These are phyloP conservation scores for Farysia itapuensis DNA, from an alignment of 1,284 basidiomycete genomes.

Conservation along the genomic window DNA sequence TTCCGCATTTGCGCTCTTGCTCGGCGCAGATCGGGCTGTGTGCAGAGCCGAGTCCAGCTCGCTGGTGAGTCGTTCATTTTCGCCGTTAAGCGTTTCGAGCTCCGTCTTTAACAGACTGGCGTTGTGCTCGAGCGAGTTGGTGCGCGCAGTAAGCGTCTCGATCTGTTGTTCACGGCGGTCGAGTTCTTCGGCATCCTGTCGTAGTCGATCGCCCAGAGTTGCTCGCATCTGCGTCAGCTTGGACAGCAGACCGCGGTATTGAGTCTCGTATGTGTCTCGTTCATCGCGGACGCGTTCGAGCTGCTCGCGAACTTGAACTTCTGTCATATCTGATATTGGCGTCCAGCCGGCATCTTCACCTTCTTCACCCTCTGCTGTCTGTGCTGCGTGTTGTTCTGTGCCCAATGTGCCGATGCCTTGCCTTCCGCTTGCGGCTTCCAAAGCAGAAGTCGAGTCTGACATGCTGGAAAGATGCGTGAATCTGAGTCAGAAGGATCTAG, in stretches of 20 bases:
- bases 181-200: constrained; percentile 76
- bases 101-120: constrained; percentile 22
- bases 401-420: no score
- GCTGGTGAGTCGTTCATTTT: constrained; percentile 26
- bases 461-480: no score
- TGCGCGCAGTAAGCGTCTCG: constrained; percentile 34
- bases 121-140: constrained; percentile 1
- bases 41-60: constrained; percentile 35
- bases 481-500: no score
- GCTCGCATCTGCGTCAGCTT: constrained; percentile 91
- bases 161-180: constrained; percentile 55
- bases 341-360: no score
- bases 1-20: neutral
- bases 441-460: no score
- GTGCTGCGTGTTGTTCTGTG: no score
- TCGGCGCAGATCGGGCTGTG: no score
- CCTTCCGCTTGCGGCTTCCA: no score
- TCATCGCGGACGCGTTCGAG: constrained; percentile 65
- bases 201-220: constrained; percentile 87
- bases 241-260: constrained; percentile 81
- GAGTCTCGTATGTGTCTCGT: constrained; percentile 78
- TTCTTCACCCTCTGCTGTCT: constrained; percentile 2
- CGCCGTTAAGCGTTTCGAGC: constrained; percentile 30
- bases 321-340: constrained; percentile 6
- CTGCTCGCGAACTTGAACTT: constrained; percentile 10